phyloP scores from a whole-genome alignment of 306 rosid genomes.

The Alnus glutinosa region DNA sequence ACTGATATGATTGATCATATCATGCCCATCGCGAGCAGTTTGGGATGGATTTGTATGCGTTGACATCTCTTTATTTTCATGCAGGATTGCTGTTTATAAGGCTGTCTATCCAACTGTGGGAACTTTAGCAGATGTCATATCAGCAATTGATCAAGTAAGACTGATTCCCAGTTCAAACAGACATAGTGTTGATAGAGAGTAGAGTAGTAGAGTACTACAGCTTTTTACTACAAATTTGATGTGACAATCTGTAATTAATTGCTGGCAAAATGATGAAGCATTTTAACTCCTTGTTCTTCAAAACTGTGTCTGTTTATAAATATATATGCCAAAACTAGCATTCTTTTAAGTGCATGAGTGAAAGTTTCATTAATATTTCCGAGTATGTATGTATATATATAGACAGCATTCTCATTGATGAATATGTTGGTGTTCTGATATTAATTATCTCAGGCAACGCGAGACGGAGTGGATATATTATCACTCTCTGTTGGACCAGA shows the following conservation, averaged over 20 bases:
- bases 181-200: too few relatives aligned
- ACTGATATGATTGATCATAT: too few relatives aligned
- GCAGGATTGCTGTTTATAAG: slow-evolving; percentile 85
- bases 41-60: neutral
- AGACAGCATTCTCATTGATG: neutral
- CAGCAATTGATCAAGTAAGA: slow-evolving; percentile 81
- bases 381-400: neutral
- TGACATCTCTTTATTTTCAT: neutral
- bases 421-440: neutral
- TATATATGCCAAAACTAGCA: too few relatives aligned
- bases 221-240: too few relatives aligned
- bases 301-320: too few relatives aligned
- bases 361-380: neutral
- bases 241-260: too few relatives aligned
- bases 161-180: neutral
- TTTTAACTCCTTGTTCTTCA: too few relatives aligned
- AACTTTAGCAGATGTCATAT: slow-evolving; percentile 66
- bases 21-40: neutral
- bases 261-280: too few relatives aligned
- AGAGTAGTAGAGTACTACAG: too few relatives aligned
- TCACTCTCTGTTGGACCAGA: slow-evolving; percentile 80
- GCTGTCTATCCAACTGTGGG: slow-evolving; percentile 72
- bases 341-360: too few relatives aligned
- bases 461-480: slow-evolving; percentile 82
- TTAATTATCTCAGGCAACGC: slow-evolving; percentile 45